phyloP scores from a whole-genome alignment of 2,329 filamentous ascomycete genomes.

The Cladophialophora immunda region DNA sequence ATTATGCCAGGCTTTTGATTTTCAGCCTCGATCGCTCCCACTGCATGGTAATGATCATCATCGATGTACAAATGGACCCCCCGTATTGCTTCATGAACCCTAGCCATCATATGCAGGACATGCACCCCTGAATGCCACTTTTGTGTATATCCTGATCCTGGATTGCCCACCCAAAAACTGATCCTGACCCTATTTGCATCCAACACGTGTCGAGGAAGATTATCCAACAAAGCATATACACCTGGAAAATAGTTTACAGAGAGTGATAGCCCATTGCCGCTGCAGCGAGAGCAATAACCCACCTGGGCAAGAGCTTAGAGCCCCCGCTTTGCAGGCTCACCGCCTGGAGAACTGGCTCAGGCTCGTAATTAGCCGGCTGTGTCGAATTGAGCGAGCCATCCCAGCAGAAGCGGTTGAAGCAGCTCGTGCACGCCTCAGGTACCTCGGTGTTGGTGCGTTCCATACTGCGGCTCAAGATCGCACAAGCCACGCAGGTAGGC shows the following conservation, averaged over 20 bases:
- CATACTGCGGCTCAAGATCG: conserved; percentile 79
- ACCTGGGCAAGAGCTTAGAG: conserved; percentile 22
- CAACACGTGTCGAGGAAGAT: not conserved
- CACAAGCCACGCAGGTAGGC: conserved; percentile 87
- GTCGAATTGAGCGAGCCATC: conserved; percentile 72
- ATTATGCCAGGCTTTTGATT: not conserved
- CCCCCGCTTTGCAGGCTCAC: conserved; percentile 22
- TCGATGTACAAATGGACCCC: not conserved
- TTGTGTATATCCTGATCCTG: not conserved
- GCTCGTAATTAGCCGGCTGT: conserved; percentile 67
- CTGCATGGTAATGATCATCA: not conserved
- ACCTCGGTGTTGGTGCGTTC: conserved; percentile 73
- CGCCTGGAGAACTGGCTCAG: conserved; percentile 40
- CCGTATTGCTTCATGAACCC: not conserved
- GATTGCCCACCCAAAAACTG: not conserved
- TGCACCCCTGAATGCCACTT: not conserved
- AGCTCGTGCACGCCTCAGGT: conserved; percentile 75
- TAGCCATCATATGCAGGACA: not conserved
- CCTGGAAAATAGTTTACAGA: conserved; percentile 16
- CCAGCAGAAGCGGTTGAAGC: conserved; percentile 91
- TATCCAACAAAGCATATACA: not conserved
- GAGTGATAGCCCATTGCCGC: conserved; percentile 23
- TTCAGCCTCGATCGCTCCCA: not conserved
- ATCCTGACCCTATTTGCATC: not conserved
- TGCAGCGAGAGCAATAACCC: conserved; percentile 22